phyloP scores from a whole-genome alignment of 331 rosid genomes.

The Malus hybrid region DNA sequence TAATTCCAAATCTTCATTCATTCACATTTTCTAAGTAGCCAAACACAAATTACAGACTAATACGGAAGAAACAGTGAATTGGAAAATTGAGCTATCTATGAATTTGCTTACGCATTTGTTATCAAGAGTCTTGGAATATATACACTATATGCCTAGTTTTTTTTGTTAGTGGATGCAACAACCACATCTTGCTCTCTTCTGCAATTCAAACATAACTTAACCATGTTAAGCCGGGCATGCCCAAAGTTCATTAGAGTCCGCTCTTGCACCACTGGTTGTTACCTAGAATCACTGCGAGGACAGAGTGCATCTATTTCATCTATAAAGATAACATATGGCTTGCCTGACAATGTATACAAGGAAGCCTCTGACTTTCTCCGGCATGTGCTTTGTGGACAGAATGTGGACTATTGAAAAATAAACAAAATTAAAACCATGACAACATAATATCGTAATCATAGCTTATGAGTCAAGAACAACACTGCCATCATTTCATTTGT shows the following conservation, averaged over 20 bases:
- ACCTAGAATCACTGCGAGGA: conserved; percentile 80
- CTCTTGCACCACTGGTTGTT: neutral
- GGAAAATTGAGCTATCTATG: neutral
- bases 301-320: conserved; percentile 90
- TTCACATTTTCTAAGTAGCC: too few relatives aligned
- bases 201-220: conserved; percentile 18
- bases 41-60: neutral
- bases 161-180: conserved; percentile 89
- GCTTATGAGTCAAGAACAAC: neutral
- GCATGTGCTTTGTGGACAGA: conserved; percentile 63
- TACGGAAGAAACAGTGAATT: neutral
- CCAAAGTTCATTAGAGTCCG: neutral
- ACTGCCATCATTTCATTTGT: neutral
- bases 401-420: conserved; percentile 54
- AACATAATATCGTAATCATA: neutral
- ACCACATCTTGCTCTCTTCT: conserved; percentile 83
- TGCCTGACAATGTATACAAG: conserved; percentile 47
- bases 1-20: neutral
- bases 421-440: neutral
- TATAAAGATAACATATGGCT: conserved; percentile 65
- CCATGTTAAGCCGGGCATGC: neutral
- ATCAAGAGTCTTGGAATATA: neutral
- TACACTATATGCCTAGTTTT: too few relatives aligned
- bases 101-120: neutral
- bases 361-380: conserved; percentile 81